Evolutionary conservation across 2,329 filamentous ascomycete species (phyloP).

Genomic region (Claviceps sp.): DNA sequence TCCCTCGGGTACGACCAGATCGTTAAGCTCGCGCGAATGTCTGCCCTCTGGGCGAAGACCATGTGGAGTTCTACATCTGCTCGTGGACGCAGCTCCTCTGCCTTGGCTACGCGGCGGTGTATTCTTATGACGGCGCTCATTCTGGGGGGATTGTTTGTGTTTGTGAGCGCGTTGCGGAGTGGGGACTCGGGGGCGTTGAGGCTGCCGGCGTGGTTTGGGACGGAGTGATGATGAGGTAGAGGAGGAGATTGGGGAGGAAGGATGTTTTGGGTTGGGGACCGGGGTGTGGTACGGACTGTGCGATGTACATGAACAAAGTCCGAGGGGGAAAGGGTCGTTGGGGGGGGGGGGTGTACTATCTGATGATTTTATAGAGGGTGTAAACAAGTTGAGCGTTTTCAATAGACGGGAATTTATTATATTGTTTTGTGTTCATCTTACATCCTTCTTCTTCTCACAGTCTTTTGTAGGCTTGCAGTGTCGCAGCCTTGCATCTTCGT

Average conservation of each 20-base stretch:
- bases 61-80: conserved; percentile 11
- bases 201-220: conserved; percentile 6
- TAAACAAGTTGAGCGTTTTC: no score
- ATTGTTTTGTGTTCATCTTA: no score
- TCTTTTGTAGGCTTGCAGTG: no score
- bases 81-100: conserved; percentile 4
- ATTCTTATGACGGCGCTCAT: conserved; percentile 7
- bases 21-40: conserved; percentile 11
- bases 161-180: conserved; percentile 7
- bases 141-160: conserved; percentile 8
- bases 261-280: neutral
- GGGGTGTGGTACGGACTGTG: no score
- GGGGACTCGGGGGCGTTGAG: conserved; percentile 4
- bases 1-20: conserved; percentile 27
- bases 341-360: no score
- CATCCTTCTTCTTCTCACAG: no score
- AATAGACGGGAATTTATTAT: no score
- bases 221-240: neutral
- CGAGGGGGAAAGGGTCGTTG: no score
- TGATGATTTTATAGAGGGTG: no score
- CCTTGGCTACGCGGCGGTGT: conserved; percentile 5
- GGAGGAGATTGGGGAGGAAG: neutral
- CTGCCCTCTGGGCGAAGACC: conserved; percentile 12
- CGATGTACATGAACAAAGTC: no score
- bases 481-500: no score